These are phyloP conservation scores for Syzygium grande DNA, from an alignment of 345 rosid species.

Conservation along the genomic window DNA sequence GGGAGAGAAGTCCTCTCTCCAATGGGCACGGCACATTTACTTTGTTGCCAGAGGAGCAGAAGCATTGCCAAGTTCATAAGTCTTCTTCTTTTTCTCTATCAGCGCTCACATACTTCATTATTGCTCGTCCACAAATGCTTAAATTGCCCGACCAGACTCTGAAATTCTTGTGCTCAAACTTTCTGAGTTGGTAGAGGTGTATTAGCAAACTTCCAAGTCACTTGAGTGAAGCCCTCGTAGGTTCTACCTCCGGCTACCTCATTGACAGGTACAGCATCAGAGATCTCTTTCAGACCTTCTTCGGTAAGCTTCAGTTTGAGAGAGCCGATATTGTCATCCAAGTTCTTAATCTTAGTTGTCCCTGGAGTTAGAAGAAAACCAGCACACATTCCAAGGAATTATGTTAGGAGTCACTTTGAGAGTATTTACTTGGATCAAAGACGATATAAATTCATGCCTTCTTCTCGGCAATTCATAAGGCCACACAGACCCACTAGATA, in stretches of 20 bases:
- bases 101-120: neutral
- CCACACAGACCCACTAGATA: neutral
- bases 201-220: conserved; percentile 26
- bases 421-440: neutral
- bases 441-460: neutral
- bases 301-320: conserved; percentile 18
- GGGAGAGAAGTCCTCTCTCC: neutral
- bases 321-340: conserved; percentile 4
- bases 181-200: conserved; percentile 21
- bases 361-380: too few species aligned
- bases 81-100: neutral
- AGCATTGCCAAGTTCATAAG: neutral
- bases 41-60: neutral
- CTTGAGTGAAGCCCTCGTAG: neutral
- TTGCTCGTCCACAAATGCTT: neutral
- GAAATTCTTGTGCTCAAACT: neutral
- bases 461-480: neutral
- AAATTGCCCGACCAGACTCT: neutral
- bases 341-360: too few species aligned
- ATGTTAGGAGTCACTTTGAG: neutral
- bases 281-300: conserved; percentile 24
- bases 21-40: neutral
- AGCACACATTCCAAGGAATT: neutral
- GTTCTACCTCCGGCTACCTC: conserved; percentile 19
- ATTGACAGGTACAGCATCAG: conserved; percentile 31